A percentile compares a stretch with the other conserved stretches of the same genome.
Conservation (phyloP, 371 early-diverging fungal species). For the Batkoa obscura region DNA sequence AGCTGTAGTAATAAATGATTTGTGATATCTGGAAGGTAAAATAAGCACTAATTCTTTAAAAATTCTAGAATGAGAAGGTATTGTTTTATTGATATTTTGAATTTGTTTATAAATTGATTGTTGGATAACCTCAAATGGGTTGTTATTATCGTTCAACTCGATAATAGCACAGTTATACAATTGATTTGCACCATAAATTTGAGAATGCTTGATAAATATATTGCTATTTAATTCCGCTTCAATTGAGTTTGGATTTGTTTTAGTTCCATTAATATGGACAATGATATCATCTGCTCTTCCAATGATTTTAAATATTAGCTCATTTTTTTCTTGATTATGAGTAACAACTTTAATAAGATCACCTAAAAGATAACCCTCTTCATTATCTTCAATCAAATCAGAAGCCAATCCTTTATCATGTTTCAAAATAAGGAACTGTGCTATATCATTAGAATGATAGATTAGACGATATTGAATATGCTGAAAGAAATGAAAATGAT, state of each 20-base stretch:
- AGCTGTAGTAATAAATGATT: conserved; percentile 11
- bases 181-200: background rate
- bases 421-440: background rate
- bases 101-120: conserved; percentile 3
- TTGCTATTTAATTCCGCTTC: background rate
- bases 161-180: background rate
- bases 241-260: background rate
- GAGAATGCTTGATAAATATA: background rate
- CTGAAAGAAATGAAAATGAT: too few relatives aligned
- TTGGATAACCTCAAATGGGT: too few relatives aligned
- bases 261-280: background rate
- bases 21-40: conserved; percentile 11
- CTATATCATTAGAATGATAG: too few relatives aligned
- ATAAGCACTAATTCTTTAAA: conserved; percentile 18
- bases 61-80: conserved; percentile 15
- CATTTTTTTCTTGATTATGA: background rate
- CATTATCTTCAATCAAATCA: background rate
- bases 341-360: background rate
- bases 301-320: background rate
- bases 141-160: background rate
- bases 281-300: background rate
- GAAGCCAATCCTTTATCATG: background rate
- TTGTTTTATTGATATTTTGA: conserved; percentile 13
- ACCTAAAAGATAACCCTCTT: background rate
- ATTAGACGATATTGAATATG: too few relatives aligned